Conservation (phyloP, 257 asterid species). For the Plantago major region DNA sequence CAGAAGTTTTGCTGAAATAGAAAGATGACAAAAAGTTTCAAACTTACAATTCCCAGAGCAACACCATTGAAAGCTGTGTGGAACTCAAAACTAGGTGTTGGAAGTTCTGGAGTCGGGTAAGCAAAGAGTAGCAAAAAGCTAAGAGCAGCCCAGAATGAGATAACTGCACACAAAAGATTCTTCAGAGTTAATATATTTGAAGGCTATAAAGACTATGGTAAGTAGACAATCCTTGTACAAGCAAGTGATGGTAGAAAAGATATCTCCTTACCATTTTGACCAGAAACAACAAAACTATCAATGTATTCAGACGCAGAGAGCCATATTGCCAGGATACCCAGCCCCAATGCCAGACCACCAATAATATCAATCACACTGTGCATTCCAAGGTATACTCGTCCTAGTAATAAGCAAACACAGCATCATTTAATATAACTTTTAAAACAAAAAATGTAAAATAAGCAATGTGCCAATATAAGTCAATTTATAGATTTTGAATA, state of each 20-base stretch:
- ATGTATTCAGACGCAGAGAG: constrained; percentile 53
- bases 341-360: constrained; percentile 70
- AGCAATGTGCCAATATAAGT: constrained; percentile 13
- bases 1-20: no score
- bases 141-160: constrained; percentile 75
- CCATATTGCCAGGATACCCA: constrained; percentile 73
- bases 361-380: constrained; percentile 82
- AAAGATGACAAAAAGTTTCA: background rate
- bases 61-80: constrained; percentile 92
- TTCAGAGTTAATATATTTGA: constrained; percentile 10
- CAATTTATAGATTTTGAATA: constrained; percentile 9
- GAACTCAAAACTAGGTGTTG: constrained; percentile 93
- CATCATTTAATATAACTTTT: constrained; percentile 8
- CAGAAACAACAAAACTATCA: constrained; percentile 63
- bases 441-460: constrained; percentile 1
- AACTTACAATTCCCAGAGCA: constrained; percentile 89
- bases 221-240: background rate
- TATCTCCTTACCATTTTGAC: constrained; percentile 61
- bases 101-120: constrained; percentile 87
- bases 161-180: constrained; percentile 50
- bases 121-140: constrained; percentile 92
- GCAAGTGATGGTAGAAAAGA: constrained; percentile 13
- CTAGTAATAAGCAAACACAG: constrained; percentile 31
- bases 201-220: constrained; percentile 2
- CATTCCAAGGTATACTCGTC: constrained; percentile 95